Evolutionary conservation across 805 yeast species (phyloP).

Genomic region (Myxozyma melibiosi): DNA sequence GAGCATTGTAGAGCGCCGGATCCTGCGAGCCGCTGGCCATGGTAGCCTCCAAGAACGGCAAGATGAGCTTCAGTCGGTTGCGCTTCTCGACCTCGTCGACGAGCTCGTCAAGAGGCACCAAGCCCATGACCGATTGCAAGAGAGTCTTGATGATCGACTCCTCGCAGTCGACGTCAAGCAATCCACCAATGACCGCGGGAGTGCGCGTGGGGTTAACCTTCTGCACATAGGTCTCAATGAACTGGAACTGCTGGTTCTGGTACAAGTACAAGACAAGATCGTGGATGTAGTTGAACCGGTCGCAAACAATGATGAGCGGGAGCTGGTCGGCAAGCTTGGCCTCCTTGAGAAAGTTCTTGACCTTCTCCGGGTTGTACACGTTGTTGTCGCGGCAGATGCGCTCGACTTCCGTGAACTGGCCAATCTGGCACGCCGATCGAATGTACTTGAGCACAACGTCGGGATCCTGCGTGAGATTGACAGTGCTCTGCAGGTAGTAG

Average conservation of each 20-base stretch:
- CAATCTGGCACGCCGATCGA: slow-evolving; percentile 87
- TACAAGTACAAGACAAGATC: slow-evolving; percentile 91
- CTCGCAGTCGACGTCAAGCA: slow-evolving; percentile 96
- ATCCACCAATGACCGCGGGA: slow-evolving; percentile 94
- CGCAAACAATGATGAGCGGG: slow-evolving; percentile 95
- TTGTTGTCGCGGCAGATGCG: slow-evolving; percentile 92
- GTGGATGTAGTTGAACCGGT: slow-evolving; percentile 86
- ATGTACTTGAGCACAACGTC: slow-evolving; percentile 96
- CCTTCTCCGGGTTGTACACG: slow-evolving; percentile 95
- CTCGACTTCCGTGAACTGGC: slow-evolving; percentile 92
- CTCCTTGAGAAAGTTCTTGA: slow-evolving; percentile 94
- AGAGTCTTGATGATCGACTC: slow-evolving; percentile 81
- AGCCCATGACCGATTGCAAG: slow-evolving; percentile 84
- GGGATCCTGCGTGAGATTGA: slow-evolving; percentile 88
- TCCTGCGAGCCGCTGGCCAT: slow-evolving; percentile 79
- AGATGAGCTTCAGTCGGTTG: slow-evolving; percentile 84
- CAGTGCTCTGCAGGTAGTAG: slow-evolving; percentile 90
- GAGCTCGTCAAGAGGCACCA: slow-evolving; percentile 87
- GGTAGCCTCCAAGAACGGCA: slow-evolving; percentile 91
- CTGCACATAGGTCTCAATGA: slow-evolving; percentile 96
- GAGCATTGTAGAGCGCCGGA: slow-evolving; percentile 87
- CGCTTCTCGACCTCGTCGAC: slow-evolving; percentile 96
- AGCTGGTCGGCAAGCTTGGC: slow-evolving; percentile 91
- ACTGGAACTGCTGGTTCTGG: slow-evolving; percentile 93
- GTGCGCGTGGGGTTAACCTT: slow-evolving; percentile 95